A percentile compares a stretch with the other conserved stretches of the same genome.
phyloP scores from a whole-genome alignment of 495 filamentous ascomycete species.

The Aspergillus homomorphus region DNA sequence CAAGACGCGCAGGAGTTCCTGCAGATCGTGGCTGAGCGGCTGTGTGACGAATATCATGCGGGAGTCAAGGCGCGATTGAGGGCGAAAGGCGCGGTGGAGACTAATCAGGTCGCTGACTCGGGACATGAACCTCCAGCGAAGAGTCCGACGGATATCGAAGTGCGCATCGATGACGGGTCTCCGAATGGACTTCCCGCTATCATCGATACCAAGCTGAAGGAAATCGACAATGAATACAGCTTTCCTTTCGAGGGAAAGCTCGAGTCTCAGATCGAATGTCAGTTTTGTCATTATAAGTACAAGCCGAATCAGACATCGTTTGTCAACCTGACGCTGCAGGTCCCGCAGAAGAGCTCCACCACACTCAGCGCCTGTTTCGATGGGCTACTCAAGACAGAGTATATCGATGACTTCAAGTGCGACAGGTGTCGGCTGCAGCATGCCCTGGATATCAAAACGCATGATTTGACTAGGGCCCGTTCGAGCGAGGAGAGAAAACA shows the following conservation, averaged over 20 bases:
- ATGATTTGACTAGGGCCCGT: conserved; percentile 46
- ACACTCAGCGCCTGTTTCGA: conserved; percentile 79
- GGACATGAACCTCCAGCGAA: conserved; percentile 18
- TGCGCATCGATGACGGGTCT: conserved; percentile 43
- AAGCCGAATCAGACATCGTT: conserved; percentile 79
- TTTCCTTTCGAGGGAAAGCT: conserved; percentile 85
- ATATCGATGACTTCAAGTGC: conserved; percentile 95
- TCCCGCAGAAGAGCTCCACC: conserved; percentile 71
- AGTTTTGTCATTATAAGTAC: conserved; percentile 83
- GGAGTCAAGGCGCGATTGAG: conserved; percentile 64
- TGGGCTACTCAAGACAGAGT: conserved; percentile 87
- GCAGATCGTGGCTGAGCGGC: conserved; percentile 85
- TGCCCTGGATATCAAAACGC: conserved; percentile 54
- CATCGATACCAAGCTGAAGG: conserved; percentile 43
- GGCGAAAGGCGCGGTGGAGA: conserved; percentile 22
- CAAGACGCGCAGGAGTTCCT: conserved; percentile 99
- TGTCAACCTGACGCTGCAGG: conserved; percentile 87
- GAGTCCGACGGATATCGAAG: conserved; percentile 34
- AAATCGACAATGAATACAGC: conserved; percentile 59
- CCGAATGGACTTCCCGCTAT: conserved; percentile 39
- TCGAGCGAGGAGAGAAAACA: conserved; percentile 46
- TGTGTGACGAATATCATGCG: conserved; percentile 91
- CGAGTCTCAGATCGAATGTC: conserved; percentile 90
- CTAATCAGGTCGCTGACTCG: conserved; percentile 14
- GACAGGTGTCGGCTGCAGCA: conserved; percentile 87